A percentile compares a stretch with the other conserved stretches of the same genome.
Conservation (phyloP, 1,139 yeast genomes). For the Meyerozyma sp. region DNA sequence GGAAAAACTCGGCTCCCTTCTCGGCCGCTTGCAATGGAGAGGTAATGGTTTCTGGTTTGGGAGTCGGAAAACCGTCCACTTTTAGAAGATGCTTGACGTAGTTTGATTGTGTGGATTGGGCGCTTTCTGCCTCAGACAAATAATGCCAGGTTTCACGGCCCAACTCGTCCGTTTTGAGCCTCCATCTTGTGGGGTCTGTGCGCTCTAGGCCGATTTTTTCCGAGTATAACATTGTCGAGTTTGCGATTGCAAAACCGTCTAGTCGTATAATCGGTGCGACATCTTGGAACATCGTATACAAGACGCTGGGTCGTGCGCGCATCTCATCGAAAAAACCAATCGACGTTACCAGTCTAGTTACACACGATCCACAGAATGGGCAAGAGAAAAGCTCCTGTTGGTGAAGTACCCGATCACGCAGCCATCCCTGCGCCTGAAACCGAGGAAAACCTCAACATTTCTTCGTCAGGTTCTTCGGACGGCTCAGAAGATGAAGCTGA, state of each 20-base stretch:
- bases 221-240: slow-evolving; percentile 42
- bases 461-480: not conserved
- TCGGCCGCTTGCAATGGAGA: slow-evolving; percentile 61
- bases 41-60: slow-evolving; percentile 16
- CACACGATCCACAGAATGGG: not conserved
- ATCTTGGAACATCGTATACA: not conserved
- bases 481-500: slow-evolving; percentile 9
- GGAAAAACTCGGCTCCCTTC: slow-evolving; percentile 71
- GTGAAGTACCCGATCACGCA: not conserved
- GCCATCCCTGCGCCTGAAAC: not conserved
- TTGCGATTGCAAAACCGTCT: not conserved
- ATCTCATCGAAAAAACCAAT: not conserved
- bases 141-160: slow-evolving; percentile 88
- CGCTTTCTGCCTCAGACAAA: slow-evolving; percentile 32
- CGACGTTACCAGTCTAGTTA: not conserved
- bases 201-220: slow-evolving; percentile 56
- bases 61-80: slow-evolving; percentile 39
- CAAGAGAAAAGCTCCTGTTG: not conserved
- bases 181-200: slow-evolving; percentile 74
- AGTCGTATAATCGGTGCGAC: not conserved
- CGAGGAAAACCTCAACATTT: not conserved
- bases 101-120: slow-evolving; percentile 46
- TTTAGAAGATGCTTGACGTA: slow-evolving; percentile 55
- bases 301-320: not conserved
- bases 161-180: slow-evolving; percentile 59